phyloP scores from a whole-genome alignment of 2,329 filamentous ascomycete genomes.

The Alternaria triticina region DNA sequence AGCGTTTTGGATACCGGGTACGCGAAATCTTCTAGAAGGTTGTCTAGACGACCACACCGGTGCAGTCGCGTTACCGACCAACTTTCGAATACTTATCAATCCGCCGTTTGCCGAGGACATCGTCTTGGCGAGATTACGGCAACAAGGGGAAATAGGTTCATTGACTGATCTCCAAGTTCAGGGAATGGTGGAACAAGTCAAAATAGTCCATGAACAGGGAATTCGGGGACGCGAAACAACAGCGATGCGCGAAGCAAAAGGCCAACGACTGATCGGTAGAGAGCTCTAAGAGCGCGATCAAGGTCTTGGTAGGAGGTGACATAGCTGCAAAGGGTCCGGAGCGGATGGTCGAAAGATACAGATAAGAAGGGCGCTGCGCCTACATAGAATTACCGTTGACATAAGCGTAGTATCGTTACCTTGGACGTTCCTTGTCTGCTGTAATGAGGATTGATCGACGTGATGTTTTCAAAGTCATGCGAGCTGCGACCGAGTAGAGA shows the following conservation, averaged over 20 bases:
- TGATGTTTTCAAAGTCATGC: accelerated
- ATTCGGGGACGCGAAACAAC: not conserved
- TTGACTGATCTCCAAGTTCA: not conserved
- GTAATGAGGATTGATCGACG: not conserved
- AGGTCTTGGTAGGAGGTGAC: not conserved
- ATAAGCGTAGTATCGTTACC: not conserved
- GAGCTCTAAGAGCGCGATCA: not conserved
- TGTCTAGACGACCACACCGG: not conserved
- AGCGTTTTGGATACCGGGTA: not conserved
- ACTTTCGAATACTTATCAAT: not conserved
- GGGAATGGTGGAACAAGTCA: not conserved
- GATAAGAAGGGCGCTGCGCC: not conserved
- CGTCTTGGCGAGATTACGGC: not conserved
- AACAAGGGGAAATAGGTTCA: not conserved
- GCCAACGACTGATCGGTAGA: not conserved
- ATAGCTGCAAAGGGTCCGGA: not conserved
- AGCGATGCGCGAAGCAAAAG: not conserved
- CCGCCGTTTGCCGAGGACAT: not conserved
- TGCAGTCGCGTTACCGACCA: not conserved
- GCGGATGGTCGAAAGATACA: accelerated
- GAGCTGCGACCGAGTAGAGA: not conserved
- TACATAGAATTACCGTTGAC: not conserved
- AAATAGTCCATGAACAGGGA: not conserved
- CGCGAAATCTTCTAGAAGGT: not conserved
- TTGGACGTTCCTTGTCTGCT: not conserved